phyloP scores from a whole-genome alignment of 306 rosid genomes.

The Luffa acutangula region DNA sequence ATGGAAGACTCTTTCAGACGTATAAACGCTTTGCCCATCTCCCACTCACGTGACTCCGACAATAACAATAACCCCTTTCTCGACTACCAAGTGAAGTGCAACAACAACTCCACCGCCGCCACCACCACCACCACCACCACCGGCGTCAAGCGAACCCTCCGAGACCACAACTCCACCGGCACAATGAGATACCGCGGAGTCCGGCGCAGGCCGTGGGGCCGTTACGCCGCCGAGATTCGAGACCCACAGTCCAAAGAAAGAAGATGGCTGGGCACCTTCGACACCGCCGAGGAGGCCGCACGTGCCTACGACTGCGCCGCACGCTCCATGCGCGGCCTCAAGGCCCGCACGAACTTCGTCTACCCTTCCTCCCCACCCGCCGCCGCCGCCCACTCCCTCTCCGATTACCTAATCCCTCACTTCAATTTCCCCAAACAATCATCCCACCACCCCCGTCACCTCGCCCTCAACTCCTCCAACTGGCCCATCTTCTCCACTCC shows the following conservation, averaged over 20 bases:
- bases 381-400: background rate
- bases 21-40: background rate
- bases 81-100: background rate
- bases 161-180: conserved; percentile 3
- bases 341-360: conserved; percentile 3
- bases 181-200: conserved; percentile 74
- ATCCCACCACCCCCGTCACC: background rate
- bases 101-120: background rate
- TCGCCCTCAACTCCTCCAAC: background rate
- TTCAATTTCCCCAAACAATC: background rate
- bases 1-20: conserved; percentile 2
- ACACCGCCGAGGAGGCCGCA: conserved; percentile 55
- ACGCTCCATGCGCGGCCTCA: conserved; percentile 1
- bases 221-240: conserved; percentile 88
- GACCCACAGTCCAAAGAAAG: conserved; percentile 24
- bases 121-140: background rate
- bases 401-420: background rate
- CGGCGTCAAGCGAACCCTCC: background rate
- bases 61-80: background rate
- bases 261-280: conserved; percentile 33
- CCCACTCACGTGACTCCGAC: background rate
- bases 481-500: background rate
- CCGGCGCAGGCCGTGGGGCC: conserved; percentile 86
- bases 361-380: background rate
- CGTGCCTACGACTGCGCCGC: conserved; percentile 8